Base-by-base conservation (phyloP, 2,329 filamentous ascomycete genomes). In the Scopulariopsis brevicaulis region DNA sequence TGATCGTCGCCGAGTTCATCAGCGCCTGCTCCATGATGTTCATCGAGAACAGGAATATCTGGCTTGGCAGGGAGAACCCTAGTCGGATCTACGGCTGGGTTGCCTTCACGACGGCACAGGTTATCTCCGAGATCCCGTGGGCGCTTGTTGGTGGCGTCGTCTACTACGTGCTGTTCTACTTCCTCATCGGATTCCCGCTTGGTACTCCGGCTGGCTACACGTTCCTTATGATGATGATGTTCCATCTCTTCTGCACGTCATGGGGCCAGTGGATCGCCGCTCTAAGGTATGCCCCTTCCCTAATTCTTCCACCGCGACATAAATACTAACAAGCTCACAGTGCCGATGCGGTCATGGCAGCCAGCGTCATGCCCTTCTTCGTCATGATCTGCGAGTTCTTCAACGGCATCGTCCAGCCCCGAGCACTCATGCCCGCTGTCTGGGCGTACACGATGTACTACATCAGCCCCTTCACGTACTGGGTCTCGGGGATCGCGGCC, bases 251-350 rank as follows among this genome's bases (percentile, higher is more conserved):
- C 77, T 81, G 85, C 68, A 80, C 79, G 35, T 71, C 94, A 2
- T 89, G 89, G 0, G 90, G 89, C 20, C 90, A 94, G 70, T 87
- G 86, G 1, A 81, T 95, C 1, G 89, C 95, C 25, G 88, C 95
- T 3, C 84, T 77, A 63, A 92, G 85, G 88, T 91, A 68, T 93
- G 87, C 12, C 11, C 7, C 22, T 48, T n/a, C 15, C 20, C 4
- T 22, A 91, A 91, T 69, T 87, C 89, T 0, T 88, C 89, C 0
- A 85, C 78, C 48, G 90, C 90, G 71, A 89, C 87, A 0, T 86
- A 90, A 62, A 90, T 92, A 62, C 83, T 83, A 22, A 50, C 22
- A 24, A 7, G 4, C 5, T 5, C 24, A 50, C 51, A 90, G 92
- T 65, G 73, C 85, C 8, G 22, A 24, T 20, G 46, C 46, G 5